Evolutionary conservation across 1,284 basidiomycete genomes (phyloP).

Genomic region (Abortiporus biennis): DNA sequence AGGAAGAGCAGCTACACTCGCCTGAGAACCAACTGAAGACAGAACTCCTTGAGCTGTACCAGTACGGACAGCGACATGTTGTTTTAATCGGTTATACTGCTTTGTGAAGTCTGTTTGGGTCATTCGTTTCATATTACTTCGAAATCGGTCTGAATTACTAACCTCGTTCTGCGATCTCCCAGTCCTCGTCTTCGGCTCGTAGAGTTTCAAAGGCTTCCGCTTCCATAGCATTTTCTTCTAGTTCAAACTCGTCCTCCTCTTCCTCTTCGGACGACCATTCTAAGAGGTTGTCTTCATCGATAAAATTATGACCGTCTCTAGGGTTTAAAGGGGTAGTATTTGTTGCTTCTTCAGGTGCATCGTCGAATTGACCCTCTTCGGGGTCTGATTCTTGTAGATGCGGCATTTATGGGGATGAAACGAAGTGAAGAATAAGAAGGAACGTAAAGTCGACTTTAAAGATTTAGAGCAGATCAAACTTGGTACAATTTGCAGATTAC

Average conservation of each 20-base stretch:
- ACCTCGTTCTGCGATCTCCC: constrained; percentile 83
- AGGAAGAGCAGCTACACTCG: constrained; percentile 57
- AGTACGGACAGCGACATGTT: constrained; percentile 73
- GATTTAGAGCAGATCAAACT: not conserved
- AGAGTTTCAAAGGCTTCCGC: constrained; percentile 39
- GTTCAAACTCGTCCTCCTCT: constrained; percentile 18
- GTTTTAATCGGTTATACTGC: constrained; percentile 88
- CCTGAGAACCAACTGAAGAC: constrained; percentile 41
- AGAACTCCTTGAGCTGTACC: constrained; percentile 54
- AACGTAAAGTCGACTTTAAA: constrained; percentile 2
- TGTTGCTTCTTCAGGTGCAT: constrained; percentile 16
- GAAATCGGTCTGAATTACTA: constrained; percentile 9
- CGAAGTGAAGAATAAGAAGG: no score
- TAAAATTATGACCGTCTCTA: constrained; percentile 20
- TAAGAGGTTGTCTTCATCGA: constrained; percentile 22
- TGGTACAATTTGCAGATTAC: constrained; percentile 1
- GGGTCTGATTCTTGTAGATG: no score
- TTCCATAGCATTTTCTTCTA: constrained; percentile 22
- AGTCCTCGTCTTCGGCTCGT: constrained; percentile 84
- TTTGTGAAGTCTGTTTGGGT: constrained; percentile 82
- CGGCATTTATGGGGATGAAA: no score
- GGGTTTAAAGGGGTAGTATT: constrained; percentile 10
- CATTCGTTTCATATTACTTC: constrained; percentile 12
- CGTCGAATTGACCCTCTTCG: constrained; percentile 26
- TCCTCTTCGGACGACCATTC: constrained; percentile 22